Percentiles rank a stretch among this genome's conserved stretches.
Evolutionary conservation across 1,284 basidiomycete genomes (phyloP).

Genomic region (Inonotus hispidus): DNA sequence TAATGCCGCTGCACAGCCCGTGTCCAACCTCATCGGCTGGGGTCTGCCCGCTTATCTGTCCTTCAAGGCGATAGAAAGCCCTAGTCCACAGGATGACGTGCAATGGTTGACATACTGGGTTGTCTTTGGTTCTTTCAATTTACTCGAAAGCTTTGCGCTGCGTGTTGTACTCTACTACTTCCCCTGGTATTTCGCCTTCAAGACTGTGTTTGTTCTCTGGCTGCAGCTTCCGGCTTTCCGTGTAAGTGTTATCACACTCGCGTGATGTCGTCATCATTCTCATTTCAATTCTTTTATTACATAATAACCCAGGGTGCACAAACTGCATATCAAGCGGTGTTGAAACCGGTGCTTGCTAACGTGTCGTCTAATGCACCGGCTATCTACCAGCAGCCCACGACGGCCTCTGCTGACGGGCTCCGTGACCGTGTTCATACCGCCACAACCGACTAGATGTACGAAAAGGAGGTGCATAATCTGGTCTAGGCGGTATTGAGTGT

Average conservation of each 20-base stretch:
- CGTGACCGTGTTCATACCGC: constrained; percentile 42
- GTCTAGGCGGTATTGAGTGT: background rate
- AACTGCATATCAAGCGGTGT: constrained; percentile 56
- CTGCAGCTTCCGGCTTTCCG: constrained; percentile 76
- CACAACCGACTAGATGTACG: constrained; percentile 26
- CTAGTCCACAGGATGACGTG: constrained; percentile 67
- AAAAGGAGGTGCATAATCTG: background rate
- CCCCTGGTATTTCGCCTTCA: constrained; percentile 88
- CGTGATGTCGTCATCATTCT: constrained; percentile 15
- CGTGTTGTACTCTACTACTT: constrained; percentile 75
- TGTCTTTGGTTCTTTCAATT: constrained; percentile 83
- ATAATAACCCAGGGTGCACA: constrained; percentile 59
- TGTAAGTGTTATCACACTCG: constrained; percentile 42
- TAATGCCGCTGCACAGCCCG: constrained; percentile 76
- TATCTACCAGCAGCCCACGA: constrained; percentile 24
- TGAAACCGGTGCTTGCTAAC: constrained; percentile 67
- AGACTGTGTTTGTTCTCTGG: constrained; percentile 86
- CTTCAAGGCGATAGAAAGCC: constrained; percentile 78
- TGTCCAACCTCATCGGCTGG: constrained; percentile 84
- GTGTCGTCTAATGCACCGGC: constrained; percentile 32
- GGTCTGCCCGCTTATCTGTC: constrained; percentile 81
- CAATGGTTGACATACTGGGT: constrained; percentile 92
- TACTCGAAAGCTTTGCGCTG: constrained; percentile 73
- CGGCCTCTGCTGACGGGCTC: constrained; percentile 27
- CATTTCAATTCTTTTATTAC: constrained; percentile 12